These are phyloP conservation scores for Incumbomyces delicatus DNA, from an alignment of 2,329 filamentous ascomycete species.

Conservation along the genomic window DNA sequence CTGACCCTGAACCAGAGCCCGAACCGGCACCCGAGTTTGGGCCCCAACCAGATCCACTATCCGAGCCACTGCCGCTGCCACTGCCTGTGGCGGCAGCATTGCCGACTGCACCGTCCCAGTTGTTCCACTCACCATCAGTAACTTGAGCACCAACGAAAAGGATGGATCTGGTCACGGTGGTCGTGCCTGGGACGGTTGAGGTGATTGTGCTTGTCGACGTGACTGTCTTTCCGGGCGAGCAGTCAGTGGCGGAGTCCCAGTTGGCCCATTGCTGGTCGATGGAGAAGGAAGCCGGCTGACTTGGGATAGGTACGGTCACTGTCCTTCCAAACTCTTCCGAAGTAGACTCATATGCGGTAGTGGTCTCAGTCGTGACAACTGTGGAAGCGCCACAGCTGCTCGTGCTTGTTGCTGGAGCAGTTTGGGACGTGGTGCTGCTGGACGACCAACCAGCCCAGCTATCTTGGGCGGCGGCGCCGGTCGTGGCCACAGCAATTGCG, in stretches of 20 bases:
- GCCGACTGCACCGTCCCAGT: neutral
- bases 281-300: neutral
- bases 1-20: neutral
- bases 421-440: too few relatives aligned
- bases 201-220: slow-evolving; percentile 1
- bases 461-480: slow-evolving; percentile 2
- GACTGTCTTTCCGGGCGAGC: neutral
- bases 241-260: neutral
- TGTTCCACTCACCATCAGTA: neutral
- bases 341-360: neutral
- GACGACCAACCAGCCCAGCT: slow-evolving; percentile 3
- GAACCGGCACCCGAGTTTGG: neutral
- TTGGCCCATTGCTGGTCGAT: neutral
- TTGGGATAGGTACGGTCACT: neutral
- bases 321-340: slow-evolving; percentile 1
- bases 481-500: slow-evolving; percentile 1
- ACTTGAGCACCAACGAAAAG: slow-evolving; percentile 1
- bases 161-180: slow-evolving; percentile 1
- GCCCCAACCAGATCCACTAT: neutral
- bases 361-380: slow-evolving; percentile 1
- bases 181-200: neutral
- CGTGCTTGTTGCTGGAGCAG: neutral
- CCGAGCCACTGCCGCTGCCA: neutral
- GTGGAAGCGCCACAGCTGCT: slow-evolving; percentile 3
- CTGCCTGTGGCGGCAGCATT: neutral